A percentile compares a stretch with the other conserved stretches of the same genome.
Evolutionary conservation across 2,329 filamentous ascomycete genomes (phyloP).

Genomic region (Fusarium lyarnte): DNA sequence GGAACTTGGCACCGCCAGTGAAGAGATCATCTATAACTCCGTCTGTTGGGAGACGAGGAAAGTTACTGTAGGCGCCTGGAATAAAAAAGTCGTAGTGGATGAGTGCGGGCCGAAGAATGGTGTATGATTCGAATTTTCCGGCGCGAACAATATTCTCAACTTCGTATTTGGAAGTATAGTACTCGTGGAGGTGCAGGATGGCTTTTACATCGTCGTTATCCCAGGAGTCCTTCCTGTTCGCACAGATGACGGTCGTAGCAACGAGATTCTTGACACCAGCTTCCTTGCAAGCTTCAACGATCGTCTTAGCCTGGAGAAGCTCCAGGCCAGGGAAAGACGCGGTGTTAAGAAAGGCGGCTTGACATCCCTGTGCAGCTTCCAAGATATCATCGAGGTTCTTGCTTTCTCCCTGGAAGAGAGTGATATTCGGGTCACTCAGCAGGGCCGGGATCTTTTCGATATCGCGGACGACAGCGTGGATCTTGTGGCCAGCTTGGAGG

Average conservation of each 20-base stretch:
- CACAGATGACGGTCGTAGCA: constrained; percentile 38
- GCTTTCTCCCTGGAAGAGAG: constrained; percentile 50
- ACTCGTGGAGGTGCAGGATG: constrained; percentile 28
- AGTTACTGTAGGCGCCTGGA: constrained; percentile 40
- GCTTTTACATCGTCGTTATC: constrained; percentile 24
- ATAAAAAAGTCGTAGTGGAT: constrained; percentile 44
- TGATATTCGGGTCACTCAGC: constrained; percentile 42
- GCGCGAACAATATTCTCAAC: constrained; percentile 48
- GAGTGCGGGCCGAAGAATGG: constrained; percentile 47
- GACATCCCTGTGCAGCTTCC: constrained; percentile 47
- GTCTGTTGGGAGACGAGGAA: constrained; percentile 40
- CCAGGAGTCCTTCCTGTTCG: constrained; percentile 37
- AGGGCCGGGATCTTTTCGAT: constrained; percentile 42
- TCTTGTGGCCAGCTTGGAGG: constrained; percentile 46
- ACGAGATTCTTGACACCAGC: constrained; percentile 46
- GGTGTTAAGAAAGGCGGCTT: constrained; percentile 45
- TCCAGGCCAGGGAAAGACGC: constrained; percentile 44
- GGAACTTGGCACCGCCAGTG: constrained; percentile 34
- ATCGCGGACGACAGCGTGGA: constrained; percentile 51
- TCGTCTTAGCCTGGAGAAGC: constrained; percentile 44
- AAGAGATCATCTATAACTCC: constrained; percentile 44
- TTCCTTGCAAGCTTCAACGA: constrained; percentile 45
- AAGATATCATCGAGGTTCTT: constrained; percentile 45
- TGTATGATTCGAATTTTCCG: constrained; percentile 45
- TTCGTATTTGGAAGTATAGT: constrained; percentile 51